A percentile compares a stretch with the other conserved stretches of the same genome.
Conservation (phyloP, 169 alveolate species). For the Perkinsus chesapeaki region DNA sequence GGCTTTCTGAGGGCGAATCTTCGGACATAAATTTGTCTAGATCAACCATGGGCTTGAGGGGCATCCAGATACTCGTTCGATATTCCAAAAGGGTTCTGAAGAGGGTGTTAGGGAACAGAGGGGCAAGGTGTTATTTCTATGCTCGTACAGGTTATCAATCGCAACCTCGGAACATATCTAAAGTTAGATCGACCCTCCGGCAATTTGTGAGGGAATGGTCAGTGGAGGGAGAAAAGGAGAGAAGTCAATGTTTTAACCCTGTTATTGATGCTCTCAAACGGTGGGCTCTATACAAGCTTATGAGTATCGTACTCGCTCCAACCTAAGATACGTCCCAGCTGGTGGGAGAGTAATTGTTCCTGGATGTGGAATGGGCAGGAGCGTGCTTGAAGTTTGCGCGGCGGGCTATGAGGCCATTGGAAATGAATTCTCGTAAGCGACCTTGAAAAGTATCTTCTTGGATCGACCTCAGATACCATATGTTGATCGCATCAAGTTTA, state of each 20-base stretch:
- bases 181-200: slow-evolving; percentile 57
- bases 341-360: slow-evolving; percentile 50
- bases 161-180: slow-evolving; percentile 7
- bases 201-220: slow-evolving; percentile 69
- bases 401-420: slow-evolving; percentile 73
- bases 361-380: slow-evolving; percentile 75
- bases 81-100: too few species aligned
- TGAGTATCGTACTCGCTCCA: slow-evolving; percentile 23
- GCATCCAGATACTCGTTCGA: too few species aligned
- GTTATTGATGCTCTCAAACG: slow-evolving; percentile 52
- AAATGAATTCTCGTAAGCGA: slow-evolving; percentile 75
- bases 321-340: slow-evolving; percentile 13
- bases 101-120: too few species aligned
- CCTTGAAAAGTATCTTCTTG: slow-evolving; percentile 25
- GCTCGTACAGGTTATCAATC: neutral
- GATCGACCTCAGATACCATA: slow-evolving; percentile 10
- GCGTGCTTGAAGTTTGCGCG: slow-evolving; percentile 67
- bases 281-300: slow-evolving; percentile 11
- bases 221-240: slow-evolving; percentile 58
- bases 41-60: too few species aligned
- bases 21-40: too few species aligned
- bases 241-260: slow-evolving; percentile 65
- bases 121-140: neutral
- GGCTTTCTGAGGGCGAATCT: too few species aligned
- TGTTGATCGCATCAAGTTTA: slow-evolving; percentile 20